phyloP scores from a whole-genome alignment of 2,329 filamentous ascomycete species.

The Aspergillus pseudonomiae region DNA sequence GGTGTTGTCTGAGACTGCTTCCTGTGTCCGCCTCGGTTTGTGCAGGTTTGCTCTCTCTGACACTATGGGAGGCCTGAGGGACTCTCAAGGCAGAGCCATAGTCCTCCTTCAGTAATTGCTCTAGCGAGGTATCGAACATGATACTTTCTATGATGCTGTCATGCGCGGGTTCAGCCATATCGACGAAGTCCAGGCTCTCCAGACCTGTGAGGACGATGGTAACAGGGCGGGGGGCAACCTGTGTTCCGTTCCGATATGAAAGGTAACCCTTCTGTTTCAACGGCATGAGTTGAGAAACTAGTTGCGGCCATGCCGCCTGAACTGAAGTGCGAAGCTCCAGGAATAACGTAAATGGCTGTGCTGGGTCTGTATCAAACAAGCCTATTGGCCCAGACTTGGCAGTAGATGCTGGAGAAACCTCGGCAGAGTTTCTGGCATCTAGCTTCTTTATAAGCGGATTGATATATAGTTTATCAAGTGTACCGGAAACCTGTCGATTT shows the following conservation, averaged over 20 bases:
- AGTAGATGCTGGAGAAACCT: neutral
- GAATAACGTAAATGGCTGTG: conserved; percentile 26
- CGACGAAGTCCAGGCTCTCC: neutral
- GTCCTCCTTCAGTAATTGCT: neutral
- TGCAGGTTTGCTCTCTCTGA: neutral
- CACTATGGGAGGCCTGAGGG: neutral
- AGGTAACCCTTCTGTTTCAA: conserved; percentile 28
- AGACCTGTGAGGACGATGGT: conserved; percentile 29
- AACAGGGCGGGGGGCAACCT: conserved; percentile 24
- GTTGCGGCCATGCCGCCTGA: conserved; percentile 19
- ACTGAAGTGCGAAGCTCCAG: conserved; percentile 27
- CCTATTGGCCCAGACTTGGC: conserved; percentile 1
- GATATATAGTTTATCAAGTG: conserved; percentile 27
- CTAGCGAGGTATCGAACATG: conserved; percentile 17
- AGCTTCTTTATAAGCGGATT: conserved; percentile 24
- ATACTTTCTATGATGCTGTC: neutral
- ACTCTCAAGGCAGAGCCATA: neutral
- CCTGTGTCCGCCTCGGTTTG: neutral
- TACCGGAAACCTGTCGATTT: conserved; percentile 4
- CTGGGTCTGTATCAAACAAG: conserved; percentile 14
- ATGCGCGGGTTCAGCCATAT: neutral
- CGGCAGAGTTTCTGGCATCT: conserved; percentile 13
- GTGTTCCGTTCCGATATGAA: conserved; percentile 25
- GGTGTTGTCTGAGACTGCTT: too few relatives aligned
- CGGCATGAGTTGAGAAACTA: conserved; percentile 22